A percentile compares a stretch with the other conserved stretches of the same genome.
These are phyloP conservation scores for Fusarium oxysporum DNA, from an alignment of 2,329 filamentous ascomycete genomes.

Conservation along the genomic window DNA sequence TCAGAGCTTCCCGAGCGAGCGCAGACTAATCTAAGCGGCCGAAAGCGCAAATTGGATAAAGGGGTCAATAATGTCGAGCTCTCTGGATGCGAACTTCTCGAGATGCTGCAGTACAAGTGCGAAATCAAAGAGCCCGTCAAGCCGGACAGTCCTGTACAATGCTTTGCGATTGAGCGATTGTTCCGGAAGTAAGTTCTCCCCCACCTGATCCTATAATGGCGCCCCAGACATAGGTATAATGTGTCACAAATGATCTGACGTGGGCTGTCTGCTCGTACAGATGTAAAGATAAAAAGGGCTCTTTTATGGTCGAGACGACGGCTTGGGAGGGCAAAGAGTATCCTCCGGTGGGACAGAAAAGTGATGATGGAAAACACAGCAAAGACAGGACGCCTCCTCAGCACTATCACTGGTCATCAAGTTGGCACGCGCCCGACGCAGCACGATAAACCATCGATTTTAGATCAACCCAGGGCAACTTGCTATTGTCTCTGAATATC, in stretches of 20 bases:
- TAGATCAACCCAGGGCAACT: not conserved
- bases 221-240: not conserved
- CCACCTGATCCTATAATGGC: not conserved
- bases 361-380: conserved; percentile 28
- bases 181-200: conserved; percentile 66
- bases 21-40: conserved; percentile 61
- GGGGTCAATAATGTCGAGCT: conserved; percentile 60
- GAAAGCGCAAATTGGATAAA: conserved; percentile 63
- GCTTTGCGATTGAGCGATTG: conserved; percentile 68
- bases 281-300: conserved; percentile 67
- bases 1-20: conserved; percentile 61
- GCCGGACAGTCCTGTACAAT: conserved; percentile 61
- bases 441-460: conserved; percentile 26
- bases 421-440: conserved; percentile 51
- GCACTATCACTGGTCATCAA: conserved; percentile 51
- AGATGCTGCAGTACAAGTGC: conserved; percentile 72
- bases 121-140: conserved; percentile 61
- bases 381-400: conserved; percentile 33
- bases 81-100: conserved; percentile 65
- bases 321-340: conserved; percentile 64
- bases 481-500: not conserved
- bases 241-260: conserved; percentile 4
- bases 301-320: conserved; percentile 72
- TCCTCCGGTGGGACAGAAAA: conserved; percentile 11
- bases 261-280: conserved; percentile 53